Evolutionary conservation across 2,329 filamentous ascomycete genomes (phyloP), one percentile per base, ranked within the genome.

Genomic region (Alternaria brassicicola): DNA sequence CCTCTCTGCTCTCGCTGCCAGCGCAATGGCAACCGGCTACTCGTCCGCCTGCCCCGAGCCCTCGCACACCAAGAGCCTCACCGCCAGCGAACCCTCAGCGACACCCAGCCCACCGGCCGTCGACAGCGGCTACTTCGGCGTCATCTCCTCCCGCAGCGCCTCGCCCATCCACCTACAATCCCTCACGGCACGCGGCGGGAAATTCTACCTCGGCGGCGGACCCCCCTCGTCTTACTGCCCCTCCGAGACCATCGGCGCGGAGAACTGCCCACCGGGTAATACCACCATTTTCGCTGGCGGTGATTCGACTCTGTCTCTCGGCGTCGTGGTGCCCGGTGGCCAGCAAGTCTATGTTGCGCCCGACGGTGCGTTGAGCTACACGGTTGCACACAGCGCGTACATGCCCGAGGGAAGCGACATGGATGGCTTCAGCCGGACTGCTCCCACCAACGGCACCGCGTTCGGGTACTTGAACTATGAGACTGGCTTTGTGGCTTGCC

Each of bases 311-410:
- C 69, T 76, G 5, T 55, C 58, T n/a, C 46, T 85, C 68, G 75
- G 78, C 31, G 82, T 85, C 30, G 70, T 81, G 28, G 87, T 89
- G 4, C 86, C 87, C 5, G 87, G 87, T 26, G 88, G 88, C 25
- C 87, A 90, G 67, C 76, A 81, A 56, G 74, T 88, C 65, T 90
- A 86, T 72, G 80, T 89, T 55, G 78, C 76, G 3, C 78, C 82
- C 3, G 73, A 80, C 25, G 88, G 87, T 6, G 77, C 80, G 9
- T 72, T 90, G 55, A 78, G 80, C 53, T 89, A 85, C 76, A 85
- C 86, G 0, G 61, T 68, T 19, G 80, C 86, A 0, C 86, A 89
- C 76, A 87, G 85, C 0, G 75, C 73, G 2, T 76, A 68, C 55
- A 82, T 83, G 5, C 86, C 86, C 0, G 61, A 74, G 0, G 86